These are phyloP conservation scores for Arthrobotrys sphaeroides DNA, from an alignment of 2,329 filamentous ascomycete species.

Conservation along the genomic window DNA sequence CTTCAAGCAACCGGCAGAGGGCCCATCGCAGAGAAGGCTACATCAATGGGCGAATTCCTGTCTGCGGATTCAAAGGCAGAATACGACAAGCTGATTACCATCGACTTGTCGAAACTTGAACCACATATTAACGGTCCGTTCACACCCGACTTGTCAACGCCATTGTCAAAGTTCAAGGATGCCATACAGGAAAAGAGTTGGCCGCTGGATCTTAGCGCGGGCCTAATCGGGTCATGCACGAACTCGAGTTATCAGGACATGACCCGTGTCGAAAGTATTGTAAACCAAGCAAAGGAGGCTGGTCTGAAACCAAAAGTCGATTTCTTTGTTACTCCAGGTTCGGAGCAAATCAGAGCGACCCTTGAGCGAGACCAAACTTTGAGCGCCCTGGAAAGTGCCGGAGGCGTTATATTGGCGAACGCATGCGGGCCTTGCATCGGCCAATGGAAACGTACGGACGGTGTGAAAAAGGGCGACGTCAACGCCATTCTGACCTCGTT, in stretches of 20 bases:
- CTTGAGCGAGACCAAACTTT: conserved; percentile 89
- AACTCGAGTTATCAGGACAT: conserved; percentile 99
- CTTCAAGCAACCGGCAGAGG: conserved; percentile 82
- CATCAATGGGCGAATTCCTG: conserved; percentile 71
- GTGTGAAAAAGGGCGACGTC: conserved; percentile 77
- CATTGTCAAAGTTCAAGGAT: conserved; percentile 87
- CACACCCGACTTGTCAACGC: conserved; percentile 93
- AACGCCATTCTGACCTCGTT: conserved; percentile 98
- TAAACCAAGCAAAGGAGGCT: conserved; percentile 88
- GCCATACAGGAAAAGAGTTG: conserved; percentile 84
- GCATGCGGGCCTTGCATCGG: conserved; percentile 94
- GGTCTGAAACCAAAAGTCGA: conserved; percentile 87
- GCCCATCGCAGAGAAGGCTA: conserved; percentile 73
- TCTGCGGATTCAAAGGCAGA: conserved; percentile 80
- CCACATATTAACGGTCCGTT: conserved; percentile 97
- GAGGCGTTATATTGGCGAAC: conserved; percentile 89
- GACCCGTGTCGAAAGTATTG: conserved; percentile 90
- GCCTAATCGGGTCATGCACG: conserved; percentile 96
- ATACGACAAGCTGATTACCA: conserved; percentile 90
- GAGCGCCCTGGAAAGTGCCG: conserved; percentile 82
- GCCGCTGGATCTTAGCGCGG: conserved; percentile 90
- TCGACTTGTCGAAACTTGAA: conserved; percentile 88
- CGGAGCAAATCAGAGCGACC: conserved; percentile 95
- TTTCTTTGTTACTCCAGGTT: conserved; percentile 96
- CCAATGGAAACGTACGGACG: conserved; percentile 93